Base-by-base conservation (phyloP, 2,329 filamentous ascomycete genomes). In the Aspergillus sergii region DNA sequence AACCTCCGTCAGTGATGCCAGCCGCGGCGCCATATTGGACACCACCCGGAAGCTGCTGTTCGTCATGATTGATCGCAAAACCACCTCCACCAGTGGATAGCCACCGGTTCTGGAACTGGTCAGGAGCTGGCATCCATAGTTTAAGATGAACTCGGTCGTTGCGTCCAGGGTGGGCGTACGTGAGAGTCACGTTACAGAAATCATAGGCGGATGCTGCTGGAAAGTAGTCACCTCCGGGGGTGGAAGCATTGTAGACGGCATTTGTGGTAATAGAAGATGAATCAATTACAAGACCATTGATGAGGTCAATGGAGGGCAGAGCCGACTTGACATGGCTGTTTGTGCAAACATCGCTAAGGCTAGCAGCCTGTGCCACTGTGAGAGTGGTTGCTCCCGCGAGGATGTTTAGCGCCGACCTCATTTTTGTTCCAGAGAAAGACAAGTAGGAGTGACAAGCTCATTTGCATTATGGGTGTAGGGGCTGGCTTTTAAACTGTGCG, bases 1-100 rank as follows among this genome's bases (percentile, higher is more conserved):
- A 83, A 3, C 81, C 82, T 10, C 75, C 81, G 56, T 78, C 76
- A 4, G 80, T 82, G 48, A 75, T 75, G 57, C 80, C 82, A 0
- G 71, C 69, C 1, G 69, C 77, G 23, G 80, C 80, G 46, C 79
- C 80, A 53, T 82, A 83, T 21, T 69, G 61, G n/a, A 83, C 74
- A 59, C 80, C 79, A 26, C 78, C 78, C 6, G 78, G 45, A 14
- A 48, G 45, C 12, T 23, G 23, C 6, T 26, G 21, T 48, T 48
- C 45, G 11, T 26, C 12, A 23, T 48, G 45, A 64, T 80, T 81
- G 71, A 83, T 82, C 46, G 80, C 78, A 46, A 76, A 79, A 4
- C 82, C 82, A 54, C 80, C 82, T 10, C 82, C 82, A 50, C 82
- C 82, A 2, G 78, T 79, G 0, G 79, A 74, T n/a, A 83, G 73